These are phyloP conservation scores for Tricholomella constricta DNA, from an alignment of 768 basidiomycete genomes.

Conservation along the genomic window DNA sequence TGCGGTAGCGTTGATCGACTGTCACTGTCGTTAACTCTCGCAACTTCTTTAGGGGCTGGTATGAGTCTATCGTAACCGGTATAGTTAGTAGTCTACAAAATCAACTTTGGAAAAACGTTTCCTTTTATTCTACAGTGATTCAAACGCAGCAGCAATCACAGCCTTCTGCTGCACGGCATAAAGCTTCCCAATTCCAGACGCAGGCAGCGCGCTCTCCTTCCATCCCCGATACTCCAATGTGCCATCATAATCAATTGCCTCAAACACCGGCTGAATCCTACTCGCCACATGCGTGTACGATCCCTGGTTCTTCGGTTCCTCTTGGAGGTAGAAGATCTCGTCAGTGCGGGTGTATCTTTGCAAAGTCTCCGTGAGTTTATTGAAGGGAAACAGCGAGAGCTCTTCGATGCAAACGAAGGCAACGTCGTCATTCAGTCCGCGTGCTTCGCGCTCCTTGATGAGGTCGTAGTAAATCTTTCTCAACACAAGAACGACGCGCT, in stretches of 20 bases:
- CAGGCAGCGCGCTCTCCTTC: slow-evolving; percentile 72
- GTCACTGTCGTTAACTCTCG: no score
- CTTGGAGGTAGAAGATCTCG: slow-evolving; percentile 74
- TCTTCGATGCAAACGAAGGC: slow-evolving; percentile 84
- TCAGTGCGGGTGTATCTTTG: slow-evolving; percentile 41
- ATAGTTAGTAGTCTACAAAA: background rate
- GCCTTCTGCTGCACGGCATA: slow-evolving; percentile 67
- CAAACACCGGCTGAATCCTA: slow-evolving; percentile 57
- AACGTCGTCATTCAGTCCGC: slow-evolving; percentile 50
- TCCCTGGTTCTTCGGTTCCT: slow-evolving; percentile 89
- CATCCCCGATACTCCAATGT: slow-evolving; percentile 63
- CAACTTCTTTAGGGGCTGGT: no score
- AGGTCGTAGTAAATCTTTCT: slow-evolving; percentile 93
- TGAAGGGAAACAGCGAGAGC: slow-evolving; percentile 86
- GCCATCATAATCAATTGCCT: slow-evolving; percentile 30
- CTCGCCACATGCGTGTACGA: slow-evolving; percentile 67
- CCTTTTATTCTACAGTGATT: slow-evolving; percentile 34
- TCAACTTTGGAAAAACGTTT: background rate
- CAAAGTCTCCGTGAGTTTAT: slow-evolving; percentile 47
- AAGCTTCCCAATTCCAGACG: slow-evolving; percentile 70
- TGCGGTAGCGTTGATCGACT: no score
- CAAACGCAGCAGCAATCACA: slow-evolving; percentile 62
- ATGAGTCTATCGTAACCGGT: no score
- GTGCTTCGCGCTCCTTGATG: slow-evolving; percentile 61
- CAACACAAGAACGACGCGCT: slow-evolving; percentile 71